Evolutionary conservation across 768 basidiomycete genomes (phyloP).

Genomic region (Termitomyces sp.): DNA sequence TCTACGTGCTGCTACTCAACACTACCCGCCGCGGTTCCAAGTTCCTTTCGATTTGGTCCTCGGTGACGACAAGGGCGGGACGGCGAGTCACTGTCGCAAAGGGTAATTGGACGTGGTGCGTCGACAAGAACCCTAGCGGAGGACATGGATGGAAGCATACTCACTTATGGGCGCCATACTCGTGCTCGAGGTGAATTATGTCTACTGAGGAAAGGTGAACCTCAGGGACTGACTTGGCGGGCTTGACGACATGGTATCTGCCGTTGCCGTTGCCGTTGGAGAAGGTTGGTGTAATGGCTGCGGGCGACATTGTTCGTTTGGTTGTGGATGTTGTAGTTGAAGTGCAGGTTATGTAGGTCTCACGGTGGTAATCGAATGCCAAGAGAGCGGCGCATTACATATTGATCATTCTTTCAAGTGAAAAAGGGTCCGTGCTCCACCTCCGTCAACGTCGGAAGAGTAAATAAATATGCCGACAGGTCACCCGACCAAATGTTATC

Average conservation of each 20-base stretch:
- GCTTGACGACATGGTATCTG: constrained; percentile 18
- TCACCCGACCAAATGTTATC: background rate
- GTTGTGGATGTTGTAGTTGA: background rate
- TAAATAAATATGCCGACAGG: background rate
- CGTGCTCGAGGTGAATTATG: constrained; percentile 78
- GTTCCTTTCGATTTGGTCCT: constrained; percentile 5
- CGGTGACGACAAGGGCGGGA: constrained; percentile 19
- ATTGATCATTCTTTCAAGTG: constrained; percentile 3
- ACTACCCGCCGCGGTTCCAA: constrained; percentile 6
- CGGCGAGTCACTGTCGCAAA: constrained; percentile 21
- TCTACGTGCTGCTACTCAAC: constrained; percentile 13
- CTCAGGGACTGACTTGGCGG: constrained; percentile 9
- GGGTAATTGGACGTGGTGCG: constrained; percentile 24
- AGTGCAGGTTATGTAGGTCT: background rate
- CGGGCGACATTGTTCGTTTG: constrained; percentile 22
- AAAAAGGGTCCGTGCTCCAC: background rate
- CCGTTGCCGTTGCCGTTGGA: constrained; percentile 22
- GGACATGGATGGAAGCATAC: constrained; percentile 26
- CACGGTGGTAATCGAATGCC: constrained; percentile 13
- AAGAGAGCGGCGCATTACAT: constrained; percentile 10
- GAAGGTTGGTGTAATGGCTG: constrained; percentile 17
- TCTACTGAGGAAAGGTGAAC: constrained; percentile 54
- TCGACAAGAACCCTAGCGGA: constrained; percentile 25
- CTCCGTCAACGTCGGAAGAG: background rate
- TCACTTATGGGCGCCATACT: constrained; percentile 88